Percentiles rank a stretch among this genome's conserved stretches.
These are phyloP conservation scores for Epichloe gansuensis DNA, from an alignment of 2,329 filamentous ascomycete genomes.

Conservation along the genomic window DNA sequence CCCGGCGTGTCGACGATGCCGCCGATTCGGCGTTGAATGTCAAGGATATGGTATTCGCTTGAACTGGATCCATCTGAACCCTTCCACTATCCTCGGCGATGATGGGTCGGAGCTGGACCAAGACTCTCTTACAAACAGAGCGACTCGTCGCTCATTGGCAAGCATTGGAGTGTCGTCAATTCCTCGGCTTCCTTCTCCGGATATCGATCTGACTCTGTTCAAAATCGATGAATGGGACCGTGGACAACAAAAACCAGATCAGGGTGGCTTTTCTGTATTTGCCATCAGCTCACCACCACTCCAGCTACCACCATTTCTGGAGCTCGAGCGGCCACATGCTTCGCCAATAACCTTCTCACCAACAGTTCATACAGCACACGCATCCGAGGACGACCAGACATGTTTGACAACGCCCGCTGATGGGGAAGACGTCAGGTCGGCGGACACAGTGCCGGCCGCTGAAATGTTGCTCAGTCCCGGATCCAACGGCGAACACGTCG, in stretches of 20 bases:
- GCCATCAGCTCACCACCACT: neutral
- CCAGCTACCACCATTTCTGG: neutral
- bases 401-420: neutral
- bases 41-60: conserved; percentile 12
- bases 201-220: conserved; percentile 4
- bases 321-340: neutral
- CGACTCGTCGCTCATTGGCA: neutral
- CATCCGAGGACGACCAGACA: neutral
- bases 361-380: neutral
- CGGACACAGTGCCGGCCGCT: neutral
- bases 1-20: conserved; percentile 7
- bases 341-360: neutral
- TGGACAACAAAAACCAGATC: neutral
- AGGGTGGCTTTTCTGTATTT: conserved; percentile 1
- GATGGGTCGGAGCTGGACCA: neutral
- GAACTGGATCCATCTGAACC: conserved; percentile 7
- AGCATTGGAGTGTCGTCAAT: neutral
- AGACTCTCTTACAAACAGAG: neutral
- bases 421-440: neutral
- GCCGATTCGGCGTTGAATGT: conserved; percentile 8
- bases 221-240: conserved; percentile 7
- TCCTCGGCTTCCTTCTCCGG: conserved; percentile 1
- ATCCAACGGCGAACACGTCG: neutral
- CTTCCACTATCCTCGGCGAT: conserved; percentile 1
- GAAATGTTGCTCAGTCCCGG: neutral